These are phyloP conservation scores for Tuber magnatum DNA, from an alignment of 495 filamentous ascomycete species.

Conservation along the genomic window DNA sequence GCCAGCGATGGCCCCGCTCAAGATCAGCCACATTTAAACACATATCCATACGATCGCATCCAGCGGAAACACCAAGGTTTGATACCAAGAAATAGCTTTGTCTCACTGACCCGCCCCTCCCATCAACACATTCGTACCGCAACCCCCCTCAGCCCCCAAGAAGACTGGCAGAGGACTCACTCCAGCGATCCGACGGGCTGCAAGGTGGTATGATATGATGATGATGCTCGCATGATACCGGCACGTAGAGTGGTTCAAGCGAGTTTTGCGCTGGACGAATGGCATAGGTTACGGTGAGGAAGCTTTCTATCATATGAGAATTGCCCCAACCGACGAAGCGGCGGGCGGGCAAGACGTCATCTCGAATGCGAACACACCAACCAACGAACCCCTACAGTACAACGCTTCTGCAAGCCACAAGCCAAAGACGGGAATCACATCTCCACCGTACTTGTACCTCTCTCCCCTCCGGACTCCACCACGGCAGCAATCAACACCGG, in stretches of 20 bases:
- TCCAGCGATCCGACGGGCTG: slow-evolving; percentile 10
- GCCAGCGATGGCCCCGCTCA: not conserved
- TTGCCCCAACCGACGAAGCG: slow-evolving; percentile 11
- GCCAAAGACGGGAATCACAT: not conserved
- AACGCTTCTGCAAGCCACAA: slow-evolving; percentile 24
- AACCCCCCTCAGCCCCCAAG: not conserved
- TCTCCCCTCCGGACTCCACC: not conserved
- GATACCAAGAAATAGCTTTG: slow-evolving; percentile 10
- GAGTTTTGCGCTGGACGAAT: slow-evolving; percentile 34
- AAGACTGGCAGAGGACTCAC: not conserved
- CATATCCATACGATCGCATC: not conserved
- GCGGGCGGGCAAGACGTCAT: slow-evolving; percentile 31
- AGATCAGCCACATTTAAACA: slow-evolving; percentile 1
- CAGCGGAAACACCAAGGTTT: not conserved
- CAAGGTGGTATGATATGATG: slow-evolving; percentile 14
- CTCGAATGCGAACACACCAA: not conserved
- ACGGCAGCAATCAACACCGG: not conserved
- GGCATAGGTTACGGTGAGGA: not conserved
- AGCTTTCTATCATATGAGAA: slow-evolving; percentile 8
- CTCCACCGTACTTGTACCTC: slow-evolving; percentile 18
- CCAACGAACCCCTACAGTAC: slow-evolving; percentile 17
- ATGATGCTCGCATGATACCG: not conserved
- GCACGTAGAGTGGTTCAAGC: not conserved
- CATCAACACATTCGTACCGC: not conserved
- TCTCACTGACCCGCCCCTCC: slow-evolving; percentile 33